A percentile compares a stretch with the other conserved stretches of the same genome.
Conservation (phyloP, 768 basidiomycete species). For the Russula lepida region DNA sequence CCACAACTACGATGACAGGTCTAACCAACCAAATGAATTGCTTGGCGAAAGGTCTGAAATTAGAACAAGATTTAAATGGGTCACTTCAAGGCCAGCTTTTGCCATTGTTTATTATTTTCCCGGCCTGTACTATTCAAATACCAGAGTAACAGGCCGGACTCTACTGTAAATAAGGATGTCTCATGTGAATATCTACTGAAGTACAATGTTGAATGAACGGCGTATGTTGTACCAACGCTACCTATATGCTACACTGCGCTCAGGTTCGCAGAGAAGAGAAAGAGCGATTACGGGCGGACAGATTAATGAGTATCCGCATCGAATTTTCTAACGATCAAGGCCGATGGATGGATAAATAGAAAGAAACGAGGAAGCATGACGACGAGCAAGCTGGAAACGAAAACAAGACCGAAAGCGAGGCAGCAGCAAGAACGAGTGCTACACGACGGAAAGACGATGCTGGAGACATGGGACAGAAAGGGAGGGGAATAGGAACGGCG, state of each 20-base stretch:
- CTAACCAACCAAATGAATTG: not conserved
- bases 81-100: not conserved
- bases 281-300: conserved; percentile 5
- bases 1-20: not conserved
- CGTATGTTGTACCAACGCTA: not conserved
- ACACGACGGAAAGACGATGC: not conserved
- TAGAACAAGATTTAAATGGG: not conserved
- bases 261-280: not conserved
- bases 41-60: not conserved
- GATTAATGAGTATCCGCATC: not conserved
- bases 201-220: conserved; percentile 6
- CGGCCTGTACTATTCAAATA: not conserved
- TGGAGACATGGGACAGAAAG: not conserved
- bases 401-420: conserved; percentile 7
- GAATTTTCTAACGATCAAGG: not conserved
- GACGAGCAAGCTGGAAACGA: not conserved
- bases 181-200: conserved; percentile 7
- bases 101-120: not conserved
- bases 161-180: not conserved
- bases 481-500: too few relatives aligned
- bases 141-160: not conserved
- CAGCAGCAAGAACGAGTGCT: not conserved
- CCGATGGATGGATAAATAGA: not conserved
- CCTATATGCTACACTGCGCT: conserved; percentile 10
- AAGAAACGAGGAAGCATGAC: not conserved